phyloP scores from a whole-genome alignment of 108 stramenopile species.

The Mediolabrus comicus region DNA sequence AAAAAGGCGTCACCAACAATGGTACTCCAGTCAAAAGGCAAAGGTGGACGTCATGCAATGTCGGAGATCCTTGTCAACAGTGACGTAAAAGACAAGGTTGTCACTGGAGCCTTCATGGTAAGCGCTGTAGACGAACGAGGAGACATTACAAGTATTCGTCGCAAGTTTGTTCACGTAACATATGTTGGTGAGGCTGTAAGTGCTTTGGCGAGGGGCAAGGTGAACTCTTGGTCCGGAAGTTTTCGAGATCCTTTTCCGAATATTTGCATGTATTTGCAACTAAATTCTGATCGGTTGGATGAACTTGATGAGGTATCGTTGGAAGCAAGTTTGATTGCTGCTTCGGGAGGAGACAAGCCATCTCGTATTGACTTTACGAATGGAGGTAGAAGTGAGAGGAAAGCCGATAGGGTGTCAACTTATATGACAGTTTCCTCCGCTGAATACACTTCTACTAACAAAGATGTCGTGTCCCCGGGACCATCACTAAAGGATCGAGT shows the following conservation, averaged over 20 bases:
- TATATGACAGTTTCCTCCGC: too few species aligned
- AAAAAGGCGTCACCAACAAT: not conserved
- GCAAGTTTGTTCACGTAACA: slow-evolving; percentile 16
- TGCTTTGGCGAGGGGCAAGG: slow-evolving; percentile 14
- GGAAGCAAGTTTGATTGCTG: not conserved
- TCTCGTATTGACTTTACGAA: slow-evolving; percentile 14
- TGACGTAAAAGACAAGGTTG: not conserved
- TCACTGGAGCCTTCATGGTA: slow-evolving; percentile 9
- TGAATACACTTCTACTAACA: too few species aligned
- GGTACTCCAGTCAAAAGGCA: not conserved
- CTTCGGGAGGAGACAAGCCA: slow-evolving; percentile 17
- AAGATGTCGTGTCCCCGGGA: too few species aligned
- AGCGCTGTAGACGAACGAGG: slow-evolving; percentile 12
- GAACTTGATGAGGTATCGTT: slow-evolving; percentile 6
- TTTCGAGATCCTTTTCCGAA: slow-evolving; percentile 4
- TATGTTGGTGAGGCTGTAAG: slow-evolving; percentile 5
- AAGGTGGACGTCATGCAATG: slow-evolving; percentile 12
- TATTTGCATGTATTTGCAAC: slow-evolving; percentile 1
- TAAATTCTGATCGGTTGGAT: slow-evolving; percentile 11
- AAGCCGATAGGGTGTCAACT: too few species aligned
- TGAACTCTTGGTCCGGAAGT: not conserved
- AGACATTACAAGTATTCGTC: not conserved
- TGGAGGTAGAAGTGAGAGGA: too few species aligned
- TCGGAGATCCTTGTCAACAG: not conserved
- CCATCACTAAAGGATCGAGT: too few species aligned